These are phyloP conservation scores for Pisolithus microcarpus DNA, from an alignment of 768 basidiomycete species.

Conservation along the genomic window DNA sequence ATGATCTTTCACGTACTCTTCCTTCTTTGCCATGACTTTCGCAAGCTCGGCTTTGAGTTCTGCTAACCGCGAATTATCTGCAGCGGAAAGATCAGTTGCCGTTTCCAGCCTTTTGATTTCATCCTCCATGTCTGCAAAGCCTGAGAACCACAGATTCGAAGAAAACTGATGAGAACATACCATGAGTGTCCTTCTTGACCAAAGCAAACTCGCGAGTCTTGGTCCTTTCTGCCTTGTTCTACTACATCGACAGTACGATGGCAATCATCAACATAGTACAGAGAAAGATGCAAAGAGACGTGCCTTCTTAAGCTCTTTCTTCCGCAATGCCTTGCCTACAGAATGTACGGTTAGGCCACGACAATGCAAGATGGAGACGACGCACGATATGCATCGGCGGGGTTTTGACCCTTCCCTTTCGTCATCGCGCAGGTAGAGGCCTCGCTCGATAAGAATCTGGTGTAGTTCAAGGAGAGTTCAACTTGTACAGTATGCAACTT, in stretches of 20 bases:
- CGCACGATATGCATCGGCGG: conserved; percentile 89
- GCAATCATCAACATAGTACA: conserved; percentile 1
- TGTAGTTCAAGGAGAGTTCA: too few relatives aligned
- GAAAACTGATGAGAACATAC: conserved; percentile 31
- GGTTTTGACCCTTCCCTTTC: conserved; percentile 82
- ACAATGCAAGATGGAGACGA: conserved; percentile 13
- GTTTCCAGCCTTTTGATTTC: conserved; percentile 67
- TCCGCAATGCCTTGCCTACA: conserved; percentile 83
- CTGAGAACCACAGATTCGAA: conserved; percentile 2
- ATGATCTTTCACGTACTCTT: conserved; percentile 87
- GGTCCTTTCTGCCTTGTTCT: conserved; percentile 84
- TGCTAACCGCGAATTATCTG: conserved; percentile 61
- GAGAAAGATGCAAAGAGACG: conserved; percentile 11
- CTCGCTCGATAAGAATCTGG: neutral
- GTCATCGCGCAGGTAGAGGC: conserved; percentile 44
- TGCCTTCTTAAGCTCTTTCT: conserved; percentile 93
- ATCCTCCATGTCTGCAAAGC: conserved; percentile 64
- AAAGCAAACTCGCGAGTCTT: conserved; percentile 84
- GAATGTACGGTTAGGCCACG: neutral
- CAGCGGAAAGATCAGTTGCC: conserved; percentile 31
- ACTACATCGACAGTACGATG: conserved; percentile 34
- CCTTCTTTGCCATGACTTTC: conserved; percentile 79
- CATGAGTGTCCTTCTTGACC: conserved; percentile 90
- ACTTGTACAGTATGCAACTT: too few relatives aligned
- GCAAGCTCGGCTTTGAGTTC: conserved; percentile 73